Percentiles rank a stretch among this genome's conserved stretches.
Evolutionary conservation across 306 rosid genomes (phyloP).

Genomic region (Medicago arabica): DNA sequence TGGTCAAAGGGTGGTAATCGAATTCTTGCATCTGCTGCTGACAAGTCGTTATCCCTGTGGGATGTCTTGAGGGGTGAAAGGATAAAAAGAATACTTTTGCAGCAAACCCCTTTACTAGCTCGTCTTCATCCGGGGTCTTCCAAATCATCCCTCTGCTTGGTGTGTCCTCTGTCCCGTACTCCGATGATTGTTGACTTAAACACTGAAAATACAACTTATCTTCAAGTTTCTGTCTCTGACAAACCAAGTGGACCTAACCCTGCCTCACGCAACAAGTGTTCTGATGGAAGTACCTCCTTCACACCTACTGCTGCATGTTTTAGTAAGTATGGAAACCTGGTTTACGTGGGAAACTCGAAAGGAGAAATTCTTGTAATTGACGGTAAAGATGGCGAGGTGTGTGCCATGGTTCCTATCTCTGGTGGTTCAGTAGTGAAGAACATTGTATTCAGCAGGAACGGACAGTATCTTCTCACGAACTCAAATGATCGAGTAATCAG

Average conservation of each 20-base stretch:
- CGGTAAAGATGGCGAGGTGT: slow-evolving; percentile 55
- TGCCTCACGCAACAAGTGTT: slow-evolving; percentile 70
- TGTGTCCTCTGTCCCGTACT: slow-evolving; percentile 93
- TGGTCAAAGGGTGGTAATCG: slow-evolving; percentile 42
- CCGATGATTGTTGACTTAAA: slow-evolving; percentile 91
- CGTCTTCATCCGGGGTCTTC: slow-evolving; percentile 95
- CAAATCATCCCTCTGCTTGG: slow-evolving; percentile 80
- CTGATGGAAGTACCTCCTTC: slow-evolving; percentile 76
- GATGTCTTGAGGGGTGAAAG: slow-evolving; percentile 77
- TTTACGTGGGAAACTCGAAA: slow-evolving; percentile 94
- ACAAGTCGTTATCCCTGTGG: slow-evolving; percentile 69
- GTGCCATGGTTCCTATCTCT: slow-evolving; percentile 76
- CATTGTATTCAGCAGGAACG: slow-evolving; percentile 90
- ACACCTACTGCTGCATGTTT: slow-evolving; percentile 97
- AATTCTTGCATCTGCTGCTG: slow-evolving; percentile 79
- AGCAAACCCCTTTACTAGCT: slow-evolving; percentile 86
- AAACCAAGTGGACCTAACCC: slow-evolving; percentile 51
- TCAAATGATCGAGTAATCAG: slow-evolving; percentile 89
- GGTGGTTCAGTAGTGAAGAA: slow-evolving; percentile 88
- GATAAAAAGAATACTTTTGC: slow-evolving; percentile 62
- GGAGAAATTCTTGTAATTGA: slow-evolving; percentile 92
- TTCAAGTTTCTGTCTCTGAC: slow-evolving; percentile 75
- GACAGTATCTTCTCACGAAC: slow-evolving; percentile 90
- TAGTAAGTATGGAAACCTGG: slow-evolving; percentile 76
- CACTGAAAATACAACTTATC: slow-evolving; percentile 68